Percentiles rank a stretch among this genome's conserved stretches.
Conservation (phyloP, 2,329 filamentous ascomycete genomes). For the Aspergillus ochraceoroseus region DNA sequence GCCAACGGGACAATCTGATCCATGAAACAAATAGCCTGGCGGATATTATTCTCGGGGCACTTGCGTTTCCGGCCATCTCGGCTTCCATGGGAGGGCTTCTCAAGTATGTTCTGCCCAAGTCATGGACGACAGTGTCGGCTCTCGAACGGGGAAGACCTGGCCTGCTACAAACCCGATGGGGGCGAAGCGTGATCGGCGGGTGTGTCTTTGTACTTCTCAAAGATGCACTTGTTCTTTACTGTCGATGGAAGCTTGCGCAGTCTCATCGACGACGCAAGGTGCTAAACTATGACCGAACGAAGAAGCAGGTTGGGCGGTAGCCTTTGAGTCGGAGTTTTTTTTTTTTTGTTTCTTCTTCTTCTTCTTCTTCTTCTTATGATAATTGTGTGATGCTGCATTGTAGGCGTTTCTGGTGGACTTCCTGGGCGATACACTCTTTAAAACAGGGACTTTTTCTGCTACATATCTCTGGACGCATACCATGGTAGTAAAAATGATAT, state of each 20-base stretch:
- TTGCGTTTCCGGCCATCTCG: conserved; percentile 78
- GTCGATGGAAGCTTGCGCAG: conserved; percentile 47
- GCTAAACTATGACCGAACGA: conserved; percentile 44
- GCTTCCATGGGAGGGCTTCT: conserved; percentile 72
- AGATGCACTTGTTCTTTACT: conserved; percentile 59
- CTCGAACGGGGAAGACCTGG: conserved; percentile 51
- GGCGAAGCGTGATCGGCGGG: conserved; percentile 79
- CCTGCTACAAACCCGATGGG: conserved; percentile 79
- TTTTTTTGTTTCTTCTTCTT: neutral
- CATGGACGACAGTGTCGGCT: conserved; percentile 54
- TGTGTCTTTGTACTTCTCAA: conserved; percentile 84
- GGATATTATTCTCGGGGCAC: conserved; percentile 59
- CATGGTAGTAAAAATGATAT: too few species aligned
- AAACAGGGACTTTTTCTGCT: too few species aligned
- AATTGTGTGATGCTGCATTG: conserved; percentile 22
- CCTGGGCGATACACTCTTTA: conserved; percentile 1
- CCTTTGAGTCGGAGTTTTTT: too few species aligned
- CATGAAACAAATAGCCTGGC: conserved; percentile 54
- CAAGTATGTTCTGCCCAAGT: conserved; percentile 60
- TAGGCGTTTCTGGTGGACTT: conserved; percentile 20
- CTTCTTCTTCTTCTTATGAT: conserved; percentile 11
- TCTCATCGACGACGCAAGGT: conserved; percentile 46
- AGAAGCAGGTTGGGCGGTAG: conserved; percentile 32
- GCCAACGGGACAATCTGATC: conserved; percentile 46
- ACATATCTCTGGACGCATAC: too few species aligned